phyloP scores from a whole-genome alignment of 179 eudicot genomes.

The Spergularia azorica region DNA sequence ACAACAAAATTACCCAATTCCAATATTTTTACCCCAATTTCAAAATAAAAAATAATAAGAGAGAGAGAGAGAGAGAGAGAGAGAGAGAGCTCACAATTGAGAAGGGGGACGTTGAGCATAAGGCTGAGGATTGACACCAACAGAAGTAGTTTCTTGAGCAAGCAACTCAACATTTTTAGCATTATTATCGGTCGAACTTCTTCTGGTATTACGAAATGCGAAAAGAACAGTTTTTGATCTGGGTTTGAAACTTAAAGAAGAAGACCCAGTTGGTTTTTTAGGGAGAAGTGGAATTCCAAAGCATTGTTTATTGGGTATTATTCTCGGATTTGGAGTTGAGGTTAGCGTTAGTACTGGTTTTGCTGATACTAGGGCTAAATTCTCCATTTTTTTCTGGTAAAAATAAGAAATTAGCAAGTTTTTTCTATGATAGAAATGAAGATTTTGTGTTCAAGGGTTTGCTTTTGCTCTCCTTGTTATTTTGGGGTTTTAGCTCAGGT shows the following conservation, averaged over 20 bases:
- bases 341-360: conserved; percentile 32
- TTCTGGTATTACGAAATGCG: conserved; percentile 24
- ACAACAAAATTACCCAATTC: neutral
- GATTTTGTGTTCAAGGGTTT: too few relatives aligned
- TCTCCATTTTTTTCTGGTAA: conserved; percentile 28
- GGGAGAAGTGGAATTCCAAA: conserved; percentile 28
- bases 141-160: conserved; percentile 61
- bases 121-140: conserved; percentile 62
- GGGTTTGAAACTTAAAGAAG: conserved; percentile 26
- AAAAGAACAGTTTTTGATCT: conserved; percentile 26
- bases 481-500: too few relatives aligned
- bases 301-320: conserved; percentile 24
- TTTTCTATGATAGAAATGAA: too few relatives aligned
- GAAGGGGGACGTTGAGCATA: conserved; percentile 56
- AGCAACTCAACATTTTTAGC: conserved; percentile 26
- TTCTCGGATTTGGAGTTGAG: conserved; percentile 20
- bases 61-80: neutral
- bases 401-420: too few relatives aligned
- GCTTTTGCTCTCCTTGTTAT: too few relatives aligned
- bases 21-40: too few relatives aligned
- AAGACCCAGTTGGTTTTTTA: conserved; percentile 16
- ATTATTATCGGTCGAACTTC: neutral
- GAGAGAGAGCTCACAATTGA: conserved; percentile 23
- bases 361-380: conserved; percentile 30
- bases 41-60: too few relatives aligned